Evolutionary conservation across 768 basidiomycete species (phyloP).

Genomic region (Lactarius tabidus): DNA sequence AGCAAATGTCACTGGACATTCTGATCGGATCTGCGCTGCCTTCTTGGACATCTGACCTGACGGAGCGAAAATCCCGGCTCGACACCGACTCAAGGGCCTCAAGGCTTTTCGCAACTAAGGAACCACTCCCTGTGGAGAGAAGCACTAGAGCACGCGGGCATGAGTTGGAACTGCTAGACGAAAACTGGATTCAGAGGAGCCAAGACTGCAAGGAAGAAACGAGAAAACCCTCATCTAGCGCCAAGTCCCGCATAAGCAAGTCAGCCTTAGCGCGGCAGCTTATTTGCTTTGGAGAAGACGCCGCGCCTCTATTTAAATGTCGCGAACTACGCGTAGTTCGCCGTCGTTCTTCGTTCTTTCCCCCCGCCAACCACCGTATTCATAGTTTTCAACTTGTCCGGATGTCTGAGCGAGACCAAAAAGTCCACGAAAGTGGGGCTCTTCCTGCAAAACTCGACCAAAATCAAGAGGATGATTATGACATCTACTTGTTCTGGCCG

Average conservation of each 20-base stretch:
- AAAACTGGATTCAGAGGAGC: not conserved
- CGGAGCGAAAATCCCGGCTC: slow-evolving; percentile 11
- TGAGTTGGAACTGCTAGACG: not conserved
- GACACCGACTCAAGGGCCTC: not conserved
- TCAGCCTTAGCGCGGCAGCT: not conserved
- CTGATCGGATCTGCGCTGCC: slow-evolving; percentile 19
- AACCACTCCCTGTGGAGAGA: no score
- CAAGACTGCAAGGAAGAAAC: not conserved
- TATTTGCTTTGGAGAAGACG: slow-evolving; percentile 12
- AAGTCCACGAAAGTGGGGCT: not conserved
- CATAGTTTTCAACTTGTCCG: not conserved
- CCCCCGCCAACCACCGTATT: not conserved
- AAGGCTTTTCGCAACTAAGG: no score
- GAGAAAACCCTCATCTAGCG: slow-evolving; percentile 10
- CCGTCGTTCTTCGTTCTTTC: slow-evolving; percentile 4
- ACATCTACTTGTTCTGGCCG: slow-evolving; percentile 9
- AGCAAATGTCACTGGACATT: not conserved
- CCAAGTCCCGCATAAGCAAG: slow-evolving; percentile 1
- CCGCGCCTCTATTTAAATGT: slow-evolving; percentile 20
- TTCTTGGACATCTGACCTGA: slow-evolving; percentile 11
- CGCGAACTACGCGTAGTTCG: not conserved
- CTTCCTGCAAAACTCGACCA: not conserved
- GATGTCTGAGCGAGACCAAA: not conserved
- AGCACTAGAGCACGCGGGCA: not conserved
- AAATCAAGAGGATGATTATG: slow-evolving; percentile 13